Percentiles rank a stretch among this genome's conserved stretches.
These are phyloP conservation scores for Penicillium verrucosum DNA, from an alignment of 2,329 filamentous ascomycete genomes.

Conservation along the genomic window DNA sequence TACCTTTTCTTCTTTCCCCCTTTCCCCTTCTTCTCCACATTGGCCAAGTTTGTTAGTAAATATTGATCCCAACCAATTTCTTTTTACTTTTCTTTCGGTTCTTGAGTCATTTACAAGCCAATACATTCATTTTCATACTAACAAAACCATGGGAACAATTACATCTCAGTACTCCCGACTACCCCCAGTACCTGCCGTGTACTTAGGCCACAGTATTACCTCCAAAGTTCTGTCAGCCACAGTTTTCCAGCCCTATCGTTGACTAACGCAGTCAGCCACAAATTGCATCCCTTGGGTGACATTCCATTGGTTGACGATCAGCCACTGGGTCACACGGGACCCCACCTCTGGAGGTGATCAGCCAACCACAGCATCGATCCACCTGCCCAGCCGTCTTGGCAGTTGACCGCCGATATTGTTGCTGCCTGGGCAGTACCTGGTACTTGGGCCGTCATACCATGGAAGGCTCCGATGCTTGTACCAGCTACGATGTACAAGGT, in stretches of 20 bases:
- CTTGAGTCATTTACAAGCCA: neutral
- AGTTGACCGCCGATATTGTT: constrained; percentile 22
- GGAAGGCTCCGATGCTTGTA: neutral
- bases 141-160: no score
- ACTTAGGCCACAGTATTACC: neutral
- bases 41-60: neutral
- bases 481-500: neutral
- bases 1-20: constrained; percentile 5
- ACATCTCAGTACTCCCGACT: neutral
- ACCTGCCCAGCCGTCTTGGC: neutral
- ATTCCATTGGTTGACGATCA: constrained; percentile 10
- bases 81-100: neutral
- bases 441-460: neutral
- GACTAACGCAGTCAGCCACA: constrained; percentile 18
- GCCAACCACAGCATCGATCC: neutral
- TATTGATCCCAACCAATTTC: neutral
- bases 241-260: constrained; percentile 17
- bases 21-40: constrained; percentile 7
- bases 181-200: neutral
- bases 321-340: constrained; percentile 8
- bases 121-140: neutral
- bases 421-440: constrained; percentile 20
- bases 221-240: constrained; percentile 9
- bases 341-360: neutral
- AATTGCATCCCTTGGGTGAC: neutral